Conservation (phyloP, 2,329 filamentous ascomycete genomes). For the Diaporthe longicolla region DNA sequence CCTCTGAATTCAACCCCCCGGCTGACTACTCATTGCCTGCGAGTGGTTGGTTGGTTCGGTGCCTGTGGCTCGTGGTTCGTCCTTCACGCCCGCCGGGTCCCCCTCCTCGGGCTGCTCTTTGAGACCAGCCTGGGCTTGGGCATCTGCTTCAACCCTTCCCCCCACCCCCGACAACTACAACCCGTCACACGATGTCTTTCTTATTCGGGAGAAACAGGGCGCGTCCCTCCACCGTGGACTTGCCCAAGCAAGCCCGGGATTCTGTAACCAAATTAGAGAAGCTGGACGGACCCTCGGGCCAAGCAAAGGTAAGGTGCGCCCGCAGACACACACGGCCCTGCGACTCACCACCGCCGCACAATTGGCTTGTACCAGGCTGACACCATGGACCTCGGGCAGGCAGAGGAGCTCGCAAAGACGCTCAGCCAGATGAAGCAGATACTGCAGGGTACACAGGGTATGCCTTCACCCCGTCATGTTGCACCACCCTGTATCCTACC, state of each 20-base stretch:
- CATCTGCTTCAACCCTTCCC: background rate
- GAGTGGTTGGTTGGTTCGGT: slow-evolving; percentile 14
- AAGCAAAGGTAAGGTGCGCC: slow-evolving; percentile 55
- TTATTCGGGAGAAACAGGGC: slow-evolving; percentile 68
- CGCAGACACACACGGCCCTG: slow-evolving; percentile 1
- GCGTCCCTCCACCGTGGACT: slow-evolving; percentile 65
- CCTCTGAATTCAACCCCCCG: too few relatives aligned
- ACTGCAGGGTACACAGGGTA: slow-evolving; percentile 93
- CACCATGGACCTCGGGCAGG: slow-evolving; percentile 61
- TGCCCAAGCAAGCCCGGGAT: slow-evolving; percentile 70
- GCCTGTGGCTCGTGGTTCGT: slow-evolving; percentile 14
- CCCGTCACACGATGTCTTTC: slow-evolving; percentile 59
- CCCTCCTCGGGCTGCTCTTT: slow-evolving; percentile 35
- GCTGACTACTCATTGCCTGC: slow-evolving; percentile 20
- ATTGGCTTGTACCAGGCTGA: slow-evolving; percentile 38
- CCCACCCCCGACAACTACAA: slow-evolving; percentile 21
- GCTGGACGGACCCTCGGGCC: slow-evolving; percentile 59
- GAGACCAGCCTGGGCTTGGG: slow-evolving; percentile 32
- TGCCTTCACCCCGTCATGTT: slow-evolving; percentile 2
- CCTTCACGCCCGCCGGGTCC: slow-evolving; percentile 16
- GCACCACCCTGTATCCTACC: background rate
- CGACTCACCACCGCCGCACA: background rate
- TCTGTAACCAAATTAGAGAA: slow-evolving; percentile 64
- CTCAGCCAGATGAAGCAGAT: slow-evolving; percentile 92
- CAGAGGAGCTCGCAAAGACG: slow-evolving; percentile 88